Base-by-base conservation (phyloP, 331 rosid species). In the Ulmus americana region DNA sequence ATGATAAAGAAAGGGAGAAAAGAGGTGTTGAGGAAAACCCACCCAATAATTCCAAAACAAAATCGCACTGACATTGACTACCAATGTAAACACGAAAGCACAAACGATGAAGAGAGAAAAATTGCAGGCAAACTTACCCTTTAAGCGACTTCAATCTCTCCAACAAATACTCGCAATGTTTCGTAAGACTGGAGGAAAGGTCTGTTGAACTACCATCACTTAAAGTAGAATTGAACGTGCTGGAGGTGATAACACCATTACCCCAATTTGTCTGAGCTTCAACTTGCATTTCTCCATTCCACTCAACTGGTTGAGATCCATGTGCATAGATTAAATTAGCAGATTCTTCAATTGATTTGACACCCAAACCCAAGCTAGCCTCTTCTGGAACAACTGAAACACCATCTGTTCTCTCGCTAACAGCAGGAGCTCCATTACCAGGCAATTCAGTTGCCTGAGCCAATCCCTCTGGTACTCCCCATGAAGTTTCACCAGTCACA, bases 401-500 rank as follows among this genome's bases (percentile, higher is more conserved):
- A 61, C 16, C 57, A 35, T 72, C 84, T 40, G 61, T 53, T 53
- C 46, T 71, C 72, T 75, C 83, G 57, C 50, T 47, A 50, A 47
- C 55, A 52, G 81, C 65, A 64, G 74, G 63, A 70, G 60, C 59
- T 39, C 56, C 63, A 42, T 79, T 82, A 79, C 67, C 47, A 40
- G 74, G 63, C 42, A 79, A 65, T 77, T 81, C 86, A 70, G 82
- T 74, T 40, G 70, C 79, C 77, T 70, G 88, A 61, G 74, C 77
- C 79, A 85, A 76, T 70, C 75, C 87, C 64, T 78, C 90, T 10
- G 99, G 99, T 39, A 84, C 77, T 71, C 83, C 96, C 99, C 99
- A 94, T 39, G 99, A 94, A 44, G 99, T 94, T 80, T 90, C 99
- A 43, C 99, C 99, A 12, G 97, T 90, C 76, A 74, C 90, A 64